Evolutionary conservation across 495 filamentous ascomycete genomes (phyloP).

Genomic region (Xylaria grammica): DNA sequence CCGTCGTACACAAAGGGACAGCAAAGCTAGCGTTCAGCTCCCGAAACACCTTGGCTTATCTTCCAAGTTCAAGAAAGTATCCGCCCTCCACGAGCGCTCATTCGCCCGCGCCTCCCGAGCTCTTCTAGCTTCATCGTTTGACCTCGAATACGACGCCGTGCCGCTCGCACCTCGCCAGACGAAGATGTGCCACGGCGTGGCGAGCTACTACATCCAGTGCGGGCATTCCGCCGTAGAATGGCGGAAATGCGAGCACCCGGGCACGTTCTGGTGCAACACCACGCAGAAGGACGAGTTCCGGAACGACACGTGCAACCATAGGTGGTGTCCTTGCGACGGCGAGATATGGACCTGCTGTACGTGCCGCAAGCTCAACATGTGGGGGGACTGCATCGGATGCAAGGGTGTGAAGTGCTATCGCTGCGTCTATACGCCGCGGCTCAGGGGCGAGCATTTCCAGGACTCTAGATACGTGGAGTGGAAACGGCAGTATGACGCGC

Average conservation of each 20-base stretch:
- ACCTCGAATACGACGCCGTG: not conserved
- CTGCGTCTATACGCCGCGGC: not conserved
- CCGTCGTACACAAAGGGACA: no score
- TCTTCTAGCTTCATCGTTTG: no score
- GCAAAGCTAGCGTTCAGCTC: no score
- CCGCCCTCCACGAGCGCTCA: no score
- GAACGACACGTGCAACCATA: not conserved
- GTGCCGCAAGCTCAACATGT: not conserved
- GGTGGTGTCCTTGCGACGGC: not conserved
- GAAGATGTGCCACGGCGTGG: not conserved
- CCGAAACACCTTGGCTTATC: no score
- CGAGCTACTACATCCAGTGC: not conserved
- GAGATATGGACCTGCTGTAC: not conserved
- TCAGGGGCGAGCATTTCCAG: not conserved
- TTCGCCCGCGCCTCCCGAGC: no score
- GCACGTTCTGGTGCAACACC: no score
- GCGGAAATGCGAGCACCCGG: not conserved
- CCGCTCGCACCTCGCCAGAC: not conserved
- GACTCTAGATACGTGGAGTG: not conserved
- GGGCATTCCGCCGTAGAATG: not conserved
- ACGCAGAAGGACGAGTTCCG: constrained; percentile 1
- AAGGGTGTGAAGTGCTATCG: not conserved
- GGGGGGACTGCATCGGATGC: constrained; percentile 1
- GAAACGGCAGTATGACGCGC: not conserved
- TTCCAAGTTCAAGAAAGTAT: no score